Percentiles rank a stretch among this genome's conserved stretches.
Conservation (phyloP, 1,139 yeast species). For the Yamadazyma mexicana region DNA sequence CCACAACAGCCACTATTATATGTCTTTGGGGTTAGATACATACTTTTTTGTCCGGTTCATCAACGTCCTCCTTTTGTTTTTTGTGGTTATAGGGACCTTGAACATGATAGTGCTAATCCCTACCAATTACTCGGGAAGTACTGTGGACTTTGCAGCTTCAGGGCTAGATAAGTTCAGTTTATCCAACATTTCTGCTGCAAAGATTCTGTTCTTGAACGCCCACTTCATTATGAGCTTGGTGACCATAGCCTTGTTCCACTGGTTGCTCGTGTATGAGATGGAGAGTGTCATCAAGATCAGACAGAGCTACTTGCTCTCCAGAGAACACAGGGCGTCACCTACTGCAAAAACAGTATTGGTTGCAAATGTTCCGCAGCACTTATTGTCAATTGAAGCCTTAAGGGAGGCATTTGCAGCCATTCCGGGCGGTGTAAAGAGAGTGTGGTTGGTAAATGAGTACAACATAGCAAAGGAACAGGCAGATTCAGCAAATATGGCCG, state of each 20-base stretch:
- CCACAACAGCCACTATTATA: slow-evolving; percentile 42
- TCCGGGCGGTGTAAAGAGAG: slow-evolving; percentile 47
- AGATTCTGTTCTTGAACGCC: slow-evolving; percentile 45
- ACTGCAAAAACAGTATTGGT: slow-evolving; percentile 45
- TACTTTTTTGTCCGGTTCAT: slow-evolving; percentile 61
- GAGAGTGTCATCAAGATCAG: slow-evolving; percentile 46
- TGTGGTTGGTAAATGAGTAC: slow-evolving; percentile 55
- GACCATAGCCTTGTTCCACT: slow-evolving; percentile 55
- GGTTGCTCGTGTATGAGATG: slow-evolving; percentile 51
- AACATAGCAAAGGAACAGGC: slow-evolving; percentile 31
- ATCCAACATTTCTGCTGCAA: slow-evolving; percentile 55
- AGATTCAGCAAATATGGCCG: slow-evolving; percentile 29
- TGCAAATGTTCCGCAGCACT: slow-evolving; percentile 45
- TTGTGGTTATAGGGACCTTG: slow-evolving; percentile 47
- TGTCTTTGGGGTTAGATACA: slow-evolving; percentile 60
- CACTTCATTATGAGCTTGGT: slow-evolving; percentile 57
- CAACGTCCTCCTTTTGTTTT: slow-evolving; percentile 46
- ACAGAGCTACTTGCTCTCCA: slow-evolving; percentile 33
- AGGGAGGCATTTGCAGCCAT: slow-evolving; percentile 28
- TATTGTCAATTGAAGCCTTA: slow-evolving; percentile 27
- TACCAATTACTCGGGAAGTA: slow-evolving; percentile 50
- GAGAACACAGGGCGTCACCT: slow-evolving; percentile 23
- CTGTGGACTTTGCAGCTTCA: slow-evolving; percentile 26
- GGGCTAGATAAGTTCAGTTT: slow-evolving; percentile 64
- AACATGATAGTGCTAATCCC: slow-evolving; percentile 59